phyloP scores from a whole-genome alignment of 139 green algal species.

The Microglena sp. region DNA sequence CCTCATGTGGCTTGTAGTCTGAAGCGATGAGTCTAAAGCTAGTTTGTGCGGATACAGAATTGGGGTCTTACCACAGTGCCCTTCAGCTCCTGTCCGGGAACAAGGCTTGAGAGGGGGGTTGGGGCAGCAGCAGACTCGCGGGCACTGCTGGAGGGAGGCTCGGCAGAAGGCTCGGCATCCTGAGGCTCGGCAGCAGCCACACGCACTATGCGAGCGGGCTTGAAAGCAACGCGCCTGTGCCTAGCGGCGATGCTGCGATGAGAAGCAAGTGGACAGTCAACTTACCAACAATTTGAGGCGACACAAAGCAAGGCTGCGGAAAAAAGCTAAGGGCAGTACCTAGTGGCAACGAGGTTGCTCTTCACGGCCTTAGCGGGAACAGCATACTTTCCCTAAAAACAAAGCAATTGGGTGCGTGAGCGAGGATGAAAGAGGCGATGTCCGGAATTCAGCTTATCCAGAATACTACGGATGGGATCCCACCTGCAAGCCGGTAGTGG shows the following conservation, averaged over 20 bases:
- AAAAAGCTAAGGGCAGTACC: not conserved
- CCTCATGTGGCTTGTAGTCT: not conserved
- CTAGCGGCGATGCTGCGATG: not conserved
- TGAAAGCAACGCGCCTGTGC: slow-evolving; percentile 12
- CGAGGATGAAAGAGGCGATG: not conserved
- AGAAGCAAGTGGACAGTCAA: not conserved
- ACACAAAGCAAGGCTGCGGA: not conserved
- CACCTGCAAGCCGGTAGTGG: not conserved
- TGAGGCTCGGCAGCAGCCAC: slow-evolving; percentile 21
- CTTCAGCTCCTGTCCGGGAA: slow-evolving; percentile 37
- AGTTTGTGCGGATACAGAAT: not conserved
- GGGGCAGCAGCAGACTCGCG: slow-evolving; percentile 16
- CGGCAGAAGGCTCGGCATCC: slow-evolving; percentile 2
- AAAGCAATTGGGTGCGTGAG: not conserved
- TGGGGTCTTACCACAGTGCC: slow-evolving; percentile 41
- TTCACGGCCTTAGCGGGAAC: not conserved
- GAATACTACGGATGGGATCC: not conserved
- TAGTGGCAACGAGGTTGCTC: not conserved
- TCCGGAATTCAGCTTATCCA: not conserved
- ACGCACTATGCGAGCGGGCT: slow-evolving; percentile 4
- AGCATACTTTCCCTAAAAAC: not conserved
- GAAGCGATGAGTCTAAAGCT: not conserved
- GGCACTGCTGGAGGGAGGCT: not conserved
- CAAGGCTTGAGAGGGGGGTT: slow-evolving; percentile 23
- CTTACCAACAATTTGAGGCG: not conserved